Evolutionary conservation across 257 asterid genomes (phyloP), one percentile per base, ranked within the genome.

Genomic region (Plantago major): DNA sequence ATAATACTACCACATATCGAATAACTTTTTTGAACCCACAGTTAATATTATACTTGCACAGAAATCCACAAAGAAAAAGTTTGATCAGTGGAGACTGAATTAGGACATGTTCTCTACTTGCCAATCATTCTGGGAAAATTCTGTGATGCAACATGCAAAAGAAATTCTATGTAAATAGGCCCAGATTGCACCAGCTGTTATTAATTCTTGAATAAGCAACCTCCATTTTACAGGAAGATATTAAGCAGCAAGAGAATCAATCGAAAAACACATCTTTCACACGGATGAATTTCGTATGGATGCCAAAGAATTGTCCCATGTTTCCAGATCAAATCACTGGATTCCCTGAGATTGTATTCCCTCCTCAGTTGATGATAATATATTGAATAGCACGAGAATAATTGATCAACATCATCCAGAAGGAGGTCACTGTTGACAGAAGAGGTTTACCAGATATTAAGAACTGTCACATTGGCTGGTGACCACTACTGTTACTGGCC

Each of bases 31-130:
- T 15, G 12, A 13, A 16, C 62, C 42, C 4, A 13, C 22, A 14
- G 4, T 12, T 16, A 22, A 26, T 13, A 55, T 33, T 19, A 55
- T 8, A 55, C 26, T 16, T 56, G 37, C 62, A 12, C n/a, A 53
- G 42, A 53, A 53, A 53, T 53, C 42, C 33, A 53, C 42, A 53
- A 4, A 4, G 16, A 53, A 19, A 26, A 53, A 12, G 40, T 30
- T 12, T 30, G 12, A 12, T 56, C 9, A 15, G 22, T 56, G 46
- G 62, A n/a, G 62, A 14, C 33, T 53, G 33, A 37, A 52, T 52
- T 19, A 52, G 58, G 40, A 52, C 58, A 53, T 53, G 58, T 53
- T 53, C 58, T 53, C 58, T 53, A 19, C 57, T 52, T 18, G 12
- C 9, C 58, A 22, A 22, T 10, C 58, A 5, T 33, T 37, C 40